Conservation (phyloP, 805 yeast species). For the Saccharomyces mikatae region DNA sequence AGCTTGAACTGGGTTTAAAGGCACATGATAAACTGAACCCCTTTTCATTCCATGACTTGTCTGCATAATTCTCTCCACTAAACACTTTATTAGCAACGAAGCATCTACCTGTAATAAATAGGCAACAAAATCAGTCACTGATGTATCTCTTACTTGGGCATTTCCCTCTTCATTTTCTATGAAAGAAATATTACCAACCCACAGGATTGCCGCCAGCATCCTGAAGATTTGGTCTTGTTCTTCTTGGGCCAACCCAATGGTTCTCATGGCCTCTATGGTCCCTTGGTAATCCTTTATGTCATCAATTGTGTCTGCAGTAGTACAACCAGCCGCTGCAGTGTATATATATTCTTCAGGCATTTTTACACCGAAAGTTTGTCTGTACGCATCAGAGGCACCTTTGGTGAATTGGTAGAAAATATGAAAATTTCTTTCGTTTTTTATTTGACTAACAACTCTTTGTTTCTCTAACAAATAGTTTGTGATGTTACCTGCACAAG, state of each 20-base stretch:
- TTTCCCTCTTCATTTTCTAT: conserved; percentile 81
- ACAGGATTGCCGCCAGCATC: conserved; percentile 72
- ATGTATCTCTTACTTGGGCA: conserved; percentile 70
- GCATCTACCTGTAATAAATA: conserved; percentile 78
- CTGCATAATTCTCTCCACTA: conserved; percentile 78
- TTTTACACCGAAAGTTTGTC: conserved; percentile 82
- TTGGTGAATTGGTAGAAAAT: conserved; percentile 94
- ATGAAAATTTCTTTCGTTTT: conserved; percentile 91
- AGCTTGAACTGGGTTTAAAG: conserved; percentile 86
- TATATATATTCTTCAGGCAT: conserved; percentile 88
- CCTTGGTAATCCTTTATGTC: conserved; percentile 73
- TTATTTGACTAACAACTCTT: conserved; percentile 91
- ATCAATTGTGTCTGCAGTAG: conserved; percentile 77
- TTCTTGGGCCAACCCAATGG: conserved; percentile 70
- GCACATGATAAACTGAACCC: conserved; percentile 91
- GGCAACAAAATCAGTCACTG: conserved; percentile 92
- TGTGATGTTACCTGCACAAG: conserved; percentile 92
- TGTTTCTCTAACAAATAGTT: conserved; percentile 90
- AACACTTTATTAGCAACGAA: conserved; percentile 52
- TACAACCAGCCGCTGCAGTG: conserved; percentile 81
- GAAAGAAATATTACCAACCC: conserved; percentile 92
- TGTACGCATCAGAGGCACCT: conserved; percentile 76
- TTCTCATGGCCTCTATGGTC: conserved; percentile 76
- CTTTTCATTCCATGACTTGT: conserved; percentile 83
- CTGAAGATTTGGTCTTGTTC: conserved; percentile 91